Conservation (phyloP, 495 filamentous ascomycete species). For the Penicillium roqueforti region DNA sequence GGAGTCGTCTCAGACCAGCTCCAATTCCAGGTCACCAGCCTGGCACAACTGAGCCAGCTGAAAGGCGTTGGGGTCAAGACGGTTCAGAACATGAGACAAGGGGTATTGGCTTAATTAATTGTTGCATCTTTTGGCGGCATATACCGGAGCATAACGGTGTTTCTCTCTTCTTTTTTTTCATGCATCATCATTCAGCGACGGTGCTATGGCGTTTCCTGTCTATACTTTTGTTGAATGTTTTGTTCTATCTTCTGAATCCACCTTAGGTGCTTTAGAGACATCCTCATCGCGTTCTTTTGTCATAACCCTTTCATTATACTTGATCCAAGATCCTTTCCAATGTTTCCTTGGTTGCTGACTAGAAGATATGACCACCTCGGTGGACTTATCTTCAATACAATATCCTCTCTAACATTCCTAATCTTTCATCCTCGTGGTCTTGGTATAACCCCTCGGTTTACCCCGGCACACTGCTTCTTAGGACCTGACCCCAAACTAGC, state of each 20-base stretch:
- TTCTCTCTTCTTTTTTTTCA: constrained; percentile 14
- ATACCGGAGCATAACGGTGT: constrained; percentile 14
- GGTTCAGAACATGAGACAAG: constrained; percentile 52
- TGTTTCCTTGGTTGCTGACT: background rate
- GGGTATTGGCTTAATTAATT: constrained; percentile 40
- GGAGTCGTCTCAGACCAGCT: constrained; percentile 22
- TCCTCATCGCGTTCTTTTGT: background rate
- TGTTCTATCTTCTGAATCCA: constrained; percentile 1
- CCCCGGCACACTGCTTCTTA: too few relatives aligned
- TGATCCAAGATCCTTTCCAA: background rate
- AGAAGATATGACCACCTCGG: background rate
- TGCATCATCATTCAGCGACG: constrained; percentile 38
- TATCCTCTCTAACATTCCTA: background rate
- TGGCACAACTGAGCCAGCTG: constrained; percentile 45
- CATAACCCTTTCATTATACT: background rate
- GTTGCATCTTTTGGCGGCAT: constrained; percentile 16
- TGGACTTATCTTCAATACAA: background rate
- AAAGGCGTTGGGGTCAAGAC: constrained; percentile 50
- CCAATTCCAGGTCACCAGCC: constrained; percentile 37
- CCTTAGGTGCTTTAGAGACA: background rate
- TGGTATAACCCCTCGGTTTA: too few relatives aligned
- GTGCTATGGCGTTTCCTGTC: constrained; percentile 34
- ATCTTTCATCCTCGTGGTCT: too few relatives aligned
- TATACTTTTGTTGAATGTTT: constrained; percentile 5
- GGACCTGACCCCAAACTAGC: constrained; percentile 17